Evolutionary conservation across 176 grass and related monocot species (phyloP), one percentile per base, ranked within the genome.

Genomic region (Oryza punctata): DNA sequence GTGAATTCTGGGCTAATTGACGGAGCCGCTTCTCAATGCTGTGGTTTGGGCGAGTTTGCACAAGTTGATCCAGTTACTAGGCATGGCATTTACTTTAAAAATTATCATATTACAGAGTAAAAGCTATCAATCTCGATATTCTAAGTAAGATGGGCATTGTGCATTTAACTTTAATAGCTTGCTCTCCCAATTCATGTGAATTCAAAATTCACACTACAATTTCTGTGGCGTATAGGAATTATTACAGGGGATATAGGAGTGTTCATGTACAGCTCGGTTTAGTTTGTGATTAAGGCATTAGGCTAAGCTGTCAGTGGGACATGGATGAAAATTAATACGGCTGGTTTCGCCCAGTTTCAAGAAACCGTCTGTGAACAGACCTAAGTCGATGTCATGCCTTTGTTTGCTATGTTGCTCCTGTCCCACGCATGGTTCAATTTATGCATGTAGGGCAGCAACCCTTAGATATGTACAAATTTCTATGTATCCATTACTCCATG

Each of bases 401-500:
- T 10, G 30, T 76, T 3, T 66, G 67, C 21, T 49, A 41, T 23
- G 3, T 65, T 21, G 6, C 15, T 81, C 4, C 71, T 66, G 43
- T 45, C 35, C 1, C 27, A 77, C 72, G 70, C 19, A 69, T 72
- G 46, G 18, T 26, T 65, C 23, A 77, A 16, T 65, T 33, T 81
- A 12, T 75, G 3, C 33, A 33, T 81, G 15, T 81, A 76, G 10
- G 8, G 7, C 46, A 67, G 5, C 21, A 32, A 68, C 2, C 19
- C 73, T 47, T 37, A 35, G 69, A 77, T 35, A 23, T 86, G 15
- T 23, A 33, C 65, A 59, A 84, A 40, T 29, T 38, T 38, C 6
- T 27, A 46, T 5, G 0, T 19, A 10, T 46, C 37, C 19, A 72
- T 38, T 28, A 18, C n/a, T 28, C 71, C 21, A 18, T 74, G 13